A percentile compares a stretch with the other conserved stretches of the same genome.
These are phyloP conservation scores for Croton setiger DNA, from an alignment of 441 rosid species.

Conservation along the genomic window DNA sequence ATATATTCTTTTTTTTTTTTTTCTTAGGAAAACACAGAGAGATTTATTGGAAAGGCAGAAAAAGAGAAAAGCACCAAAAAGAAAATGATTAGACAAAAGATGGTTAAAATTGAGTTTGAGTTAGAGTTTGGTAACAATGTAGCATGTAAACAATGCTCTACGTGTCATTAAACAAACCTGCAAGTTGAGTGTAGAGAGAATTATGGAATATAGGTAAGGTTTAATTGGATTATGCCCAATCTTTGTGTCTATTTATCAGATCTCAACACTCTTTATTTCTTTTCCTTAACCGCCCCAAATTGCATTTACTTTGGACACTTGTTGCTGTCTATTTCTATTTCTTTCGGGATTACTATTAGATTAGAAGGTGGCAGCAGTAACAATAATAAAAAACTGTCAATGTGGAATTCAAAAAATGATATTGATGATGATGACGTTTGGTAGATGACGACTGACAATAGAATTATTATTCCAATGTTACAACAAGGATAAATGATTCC, in stretches of 20 bases:
- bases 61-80: too few relatives aligned
- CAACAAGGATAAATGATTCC: not conserved
- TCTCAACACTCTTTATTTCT: slow-evolving; percentile 14
- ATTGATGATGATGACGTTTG: not conserved
- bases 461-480: too few relatives aligned
- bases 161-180: not conserved
- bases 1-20: too few relatives aligned
- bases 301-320: slow-evolving; percentile 12
- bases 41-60: too few relatives aligned
- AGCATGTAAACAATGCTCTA: not conserved
- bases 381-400: too few relatives aligned
- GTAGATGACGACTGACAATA: not conserved
- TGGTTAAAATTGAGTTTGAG: not conserved
- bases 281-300: slow-evolving; percentile 27
- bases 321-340: slow-evolving; percentile 6
- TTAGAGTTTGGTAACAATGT: not conserved
- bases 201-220: not conserved
- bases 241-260: slow-evolving; percentile 1
- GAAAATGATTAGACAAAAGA: not conserved
- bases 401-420: not conserved
- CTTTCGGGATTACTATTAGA: too few relatives aligned
- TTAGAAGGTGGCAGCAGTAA: too few relatives aligned
- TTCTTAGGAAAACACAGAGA: too few relatives aligned
- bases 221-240: not conserved
- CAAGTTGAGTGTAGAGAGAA: not conserved